Base-by-base conservation (phyloP, 768 basidiomycete genomes). In the Termitomyces sp. region DNA sequence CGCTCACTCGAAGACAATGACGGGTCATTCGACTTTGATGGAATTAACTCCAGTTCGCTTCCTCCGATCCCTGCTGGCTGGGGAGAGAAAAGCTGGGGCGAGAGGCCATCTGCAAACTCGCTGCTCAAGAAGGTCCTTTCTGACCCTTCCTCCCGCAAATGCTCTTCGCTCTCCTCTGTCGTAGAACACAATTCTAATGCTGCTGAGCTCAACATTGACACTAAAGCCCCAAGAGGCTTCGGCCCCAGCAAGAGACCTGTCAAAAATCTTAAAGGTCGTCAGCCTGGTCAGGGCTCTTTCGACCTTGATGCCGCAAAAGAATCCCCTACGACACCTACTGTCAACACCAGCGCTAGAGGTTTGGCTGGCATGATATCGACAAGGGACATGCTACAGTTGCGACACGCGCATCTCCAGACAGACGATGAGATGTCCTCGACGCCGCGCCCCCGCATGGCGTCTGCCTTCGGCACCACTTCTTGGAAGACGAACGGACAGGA, bases 231-330 rank as follows among this genome's bases (percentile, higher is more conserved):
- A 36, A 16, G 24, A 12, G 16, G 28, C n/a, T 53, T 43, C 10
- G 42, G 62, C n/a, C 18, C 62, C 18, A 35, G 59, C 9, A 73
- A 73, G 62, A 73, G 69, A 61, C 56, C 58, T 49, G 63, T 54
- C 42, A 73, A 75, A 53, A 54, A 32, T 10, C n/a, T 28, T 28
- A 71, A 73, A 53, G 70, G 69, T 38, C 70, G 69, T 6, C 71
- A 66, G 49, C 57, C 59, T 38, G 49, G 53, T 14, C 35, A 57
- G 40, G 22, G 57, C 61, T 36, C 62, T 56, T 58, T 58, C 55
- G 69, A 65, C 45, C 48, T 62, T 3, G 63, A 65, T 30, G 20
- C 56, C 16, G 38, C 33, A 28, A 53, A 44, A 32, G 57, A 58
- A 8, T 60, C 63, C 7, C 46, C 63, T 43, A 63, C 52, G 46